phyloP scores from a whole-genome alignment of 2,329 filamentous ascomycete genomes.

The Fusarium sp. region DNA sequence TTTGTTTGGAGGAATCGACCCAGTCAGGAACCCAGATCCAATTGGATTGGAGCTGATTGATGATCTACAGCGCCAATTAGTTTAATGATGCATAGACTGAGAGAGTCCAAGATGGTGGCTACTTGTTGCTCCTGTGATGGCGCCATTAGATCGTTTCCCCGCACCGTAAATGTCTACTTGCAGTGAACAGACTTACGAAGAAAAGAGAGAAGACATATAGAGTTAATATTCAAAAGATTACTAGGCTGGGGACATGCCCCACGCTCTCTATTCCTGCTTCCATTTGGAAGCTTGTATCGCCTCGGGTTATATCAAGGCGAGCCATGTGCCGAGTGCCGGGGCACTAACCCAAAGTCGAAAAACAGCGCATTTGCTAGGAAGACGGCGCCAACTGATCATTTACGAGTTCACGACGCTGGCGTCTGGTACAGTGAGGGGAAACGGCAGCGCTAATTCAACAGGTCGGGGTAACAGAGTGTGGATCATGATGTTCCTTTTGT shows the following conservation, averaged over 20 bases:
- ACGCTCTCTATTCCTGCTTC: too few species aligned
- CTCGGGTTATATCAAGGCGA: background rate
- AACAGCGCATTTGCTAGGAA: background rate
- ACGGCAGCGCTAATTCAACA: background rate
- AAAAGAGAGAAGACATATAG: rapidly evolving
- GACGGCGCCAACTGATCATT: background rate
- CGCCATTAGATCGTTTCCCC: background rate
- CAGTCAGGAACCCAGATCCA: background rate
- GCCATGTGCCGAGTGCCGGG: background rate
- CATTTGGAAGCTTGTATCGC: background rate
- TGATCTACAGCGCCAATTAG: background rate
- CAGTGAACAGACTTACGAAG: rapidly evolving
- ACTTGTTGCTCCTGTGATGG: background rate
- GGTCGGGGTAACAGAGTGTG: rapidly evolving
- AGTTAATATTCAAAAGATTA: rapidly evolving
- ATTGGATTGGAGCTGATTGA: background rate
- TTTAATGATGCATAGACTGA: rapidly evolving
- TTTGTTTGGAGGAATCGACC: background rate
- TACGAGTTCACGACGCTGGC: background rate
- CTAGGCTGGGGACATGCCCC: background rate
- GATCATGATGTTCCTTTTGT: background rate
- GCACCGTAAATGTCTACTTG: rapidly evolving
- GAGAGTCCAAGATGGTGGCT: rapidly evolving
- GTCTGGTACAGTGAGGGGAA: background rate
- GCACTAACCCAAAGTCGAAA: background rate